A percentile compares a stretch with the other conserved stretches of the same genome.
These are phyloP conservation scores for Dendrocalamus latiflorus DNA, from an alignment of 202 grass and related monocot genomes.

Conservation along the genomic window DNA sequence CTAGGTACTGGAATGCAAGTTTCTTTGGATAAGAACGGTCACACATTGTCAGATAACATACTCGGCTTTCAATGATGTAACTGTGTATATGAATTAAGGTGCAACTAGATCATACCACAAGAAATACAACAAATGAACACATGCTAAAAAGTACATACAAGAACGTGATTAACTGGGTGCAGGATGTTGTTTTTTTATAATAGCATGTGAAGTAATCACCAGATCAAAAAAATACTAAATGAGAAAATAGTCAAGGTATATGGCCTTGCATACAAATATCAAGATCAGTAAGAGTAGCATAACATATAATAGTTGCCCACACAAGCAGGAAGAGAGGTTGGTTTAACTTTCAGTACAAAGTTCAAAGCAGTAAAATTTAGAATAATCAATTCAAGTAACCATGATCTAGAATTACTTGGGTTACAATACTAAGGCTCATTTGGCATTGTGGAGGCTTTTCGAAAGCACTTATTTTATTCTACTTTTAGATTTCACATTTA, in stretches of 20 bases:
- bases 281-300: neutral
- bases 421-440: no score
- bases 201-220: neutral
- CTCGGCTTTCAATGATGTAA: conserved; percentile 85
- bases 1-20: conserved; percentile 85
- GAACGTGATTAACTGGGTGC: neutral
- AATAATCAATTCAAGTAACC: no score
- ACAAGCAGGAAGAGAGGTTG: neutral
- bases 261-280: neutral
- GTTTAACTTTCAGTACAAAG: neutral
- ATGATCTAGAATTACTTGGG: no score
- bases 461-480: no score
- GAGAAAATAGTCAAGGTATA: no score
- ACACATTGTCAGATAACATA: conserved; percentile 95
- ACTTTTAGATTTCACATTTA: no score
- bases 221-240: neutral
- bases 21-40: conserved; percentile 93
- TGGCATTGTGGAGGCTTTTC: no score
- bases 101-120: neutral
- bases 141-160: neutral
- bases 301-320: neutral
- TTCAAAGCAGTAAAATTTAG: neutral
- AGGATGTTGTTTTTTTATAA: neutral
- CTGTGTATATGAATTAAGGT: conserved; percentile 50
- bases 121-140: neutral